Evolutionary conservation across 306 rosid genomes (phyloP), one percentile per base, ranked within the genome.

Genomic region (Acacia acuminata): DNA sequence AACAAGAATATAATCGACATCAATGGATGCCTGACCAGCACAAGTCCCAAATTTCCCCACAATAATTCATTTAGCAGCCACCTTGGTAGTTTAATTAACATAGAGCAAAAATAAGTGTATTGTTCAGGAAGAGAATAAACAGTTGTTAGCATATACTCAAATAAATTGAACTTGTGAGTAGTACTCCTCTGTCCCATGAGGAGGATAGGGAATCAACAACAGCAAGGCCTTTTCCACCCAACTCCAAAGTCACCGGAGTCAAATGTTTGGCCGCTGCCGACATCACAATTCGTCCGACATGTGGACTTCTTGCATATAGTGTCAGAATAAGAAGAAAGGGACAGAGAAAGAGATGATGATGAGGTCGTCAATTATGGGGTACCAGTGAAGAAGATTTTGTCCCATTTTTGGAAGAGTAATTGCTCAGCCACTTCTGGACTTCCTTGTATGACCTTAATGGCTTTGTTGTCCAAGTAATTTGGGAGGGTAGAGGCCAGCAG

Each of bases 201-300:
- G 84, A 80, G 24, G 94, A 81, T 60, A 94, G 91, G 27, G 92
- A 88, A 70, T 94, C 98, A 63, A 92, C 76, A 47, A 94, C 87
- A 9, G 93, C 97, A 44, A 97, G 98, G 70, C 97, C 87, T 84
- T 94, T 94, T 56, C 97, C 94, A 17, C 98, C 98, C 82, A 92
- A 77, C 89, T 94, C 98, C 70, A 94, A n/a, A 20, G 81, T 84
- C 9, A 94, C 92, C 3, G 98, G 98, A 2, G n/a, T n/a, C n/a
- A n/a, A n/a, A n/a, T n/a, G n/a, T n/a, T n/a, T n/a, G n/a, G n/a
- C n/a, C n/a, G n/a, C 97, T 10, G 94, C 92, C 15, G 91, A 74
- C 94, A 94, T 89, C 30, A 94, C 97, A 13, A 83, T 79, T 82
- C 86, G 53, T 17, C 91, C 97, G 60, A 89, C 90, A 5, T 85